Evolutionary conservation across 179 eudicot species (phyloP).

Genomic region (Camellia oleifera): DNA sequence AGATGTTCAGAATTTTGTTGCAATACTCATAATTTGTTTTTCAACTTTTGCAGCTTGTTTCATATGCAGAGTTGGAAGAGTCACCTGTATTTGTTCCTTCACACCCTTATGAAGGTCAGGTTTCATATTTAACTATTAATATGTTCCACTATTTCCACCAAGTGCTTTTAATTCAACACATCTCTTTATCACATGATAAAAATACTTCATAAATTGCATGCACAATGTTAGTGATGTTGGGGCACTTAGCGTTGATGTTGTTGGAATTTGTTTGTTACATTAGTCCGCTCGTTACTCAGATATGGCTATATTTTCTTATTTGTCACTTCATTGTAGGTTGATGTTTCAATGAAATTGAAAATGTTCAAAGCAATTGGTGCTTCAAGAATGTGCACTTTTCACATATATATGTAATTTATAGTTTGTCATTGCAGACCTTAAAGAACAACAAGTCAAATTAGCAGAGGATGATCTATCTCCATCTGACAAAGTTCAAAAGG

Average conservation of each 20-base stretch:
- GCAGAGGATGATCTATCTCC: constrained; percentile 41
- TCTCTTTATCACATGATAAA: too few species aligned
- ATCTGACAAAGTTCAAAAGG: constrained; percentile 52
- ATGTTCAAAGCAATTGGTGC: not conserved
- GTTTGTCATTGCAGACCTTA: constrained; percentile 33
- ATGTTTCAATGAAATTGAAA: not conserved
- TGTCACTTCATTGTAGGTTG: not conserved
- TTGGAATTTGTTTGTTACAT: not conserved
- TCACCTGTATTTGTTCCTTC: constrained; percentile 70
- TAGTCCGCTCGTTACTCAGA: not conserved
- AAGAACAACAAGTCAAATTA: constrained; percentile 45
- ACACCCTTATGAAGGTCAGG: constrained; percentile 61
- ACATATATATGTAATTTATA: not conserved
- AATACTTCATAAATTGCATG: too few species aligned
- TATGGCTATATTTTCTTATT: not conserved
- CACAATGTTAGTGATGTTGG: not conserved
- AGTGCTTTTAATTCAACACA: not conserved
- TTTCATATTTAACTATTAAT: not conserved
- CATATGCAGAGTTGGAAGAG: constrained; percentile 73
- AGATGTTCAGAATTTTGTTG: not conserved
- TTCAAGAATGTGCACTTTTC: not conserved
- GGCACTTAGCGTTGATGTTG: not conserved
- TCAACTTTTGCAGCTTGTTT: constrained; percentile 61
- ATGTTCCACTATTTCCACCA: not conserved
- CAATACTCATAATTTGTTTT: not conserved